A percentile compares a stretch with the other conserved stretches of the same genome.
These are phyloP conservation scores for Trichoderma sp. DNA, from an alignment of 2,329 filamentous ascomycete species.

Conservation along the genomic window DNA sequence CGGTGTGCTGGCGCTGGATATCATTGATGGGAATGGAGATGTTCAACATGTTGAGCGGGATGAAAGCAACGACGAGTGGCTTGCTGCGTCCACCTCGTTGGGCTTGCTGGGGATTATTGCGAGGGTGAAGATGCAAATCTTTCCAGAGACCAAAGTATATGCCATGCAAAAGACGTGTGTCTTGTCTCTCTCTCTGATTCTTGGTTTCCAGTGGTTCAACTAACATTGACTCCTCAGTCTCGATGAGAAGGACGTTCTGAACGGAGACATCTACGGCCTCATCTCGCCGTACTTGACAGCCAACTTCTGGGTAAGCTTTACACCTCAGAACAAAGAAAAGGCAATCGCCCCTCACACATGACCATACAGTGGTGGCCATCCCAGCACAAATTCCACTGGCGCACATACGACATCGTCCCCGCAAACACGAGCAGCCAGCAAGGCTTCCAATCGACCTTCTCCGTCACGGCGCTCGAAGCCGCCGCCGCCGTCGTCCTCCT, in stretches of 20 bases:
- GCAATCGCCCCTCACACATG: too few species aligned
- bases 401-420: conserved; percentile 49
- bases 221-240: conserved; percentile 30
- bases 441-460: conserved; percentile 53
- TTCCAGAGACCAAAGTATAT: conserved; percentile 50
- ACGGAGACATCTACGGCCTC: conserved; percentile 48
- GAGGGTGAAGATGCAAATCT: conserved; percentile 47
- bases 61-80: conserved; percentile 46
- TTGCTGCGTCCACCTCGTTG: conserved; percentile 49
- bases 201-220: background rate
- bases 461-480: conserved; percentile 44
- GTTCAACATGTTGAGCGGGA: conserved; percentile 41
- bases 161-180: conserved; percentile 48
- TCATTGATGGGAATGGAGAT: conserved; percentile 46
- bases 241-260: conserved; percentile 45
- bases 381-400: conserved; percentile 48
- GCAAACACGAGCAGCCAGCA: conserved; percentile 40
- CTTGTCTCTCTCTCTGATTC: background rate
- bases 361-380: conserved; percentile 48
- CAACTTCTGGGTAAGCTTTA: conserved; percentile 44
- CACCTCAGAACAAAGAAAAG: too few species aligned
- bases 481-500: conserved; percentile 40
- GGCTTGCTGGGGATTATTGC: conserved; percentile 48
- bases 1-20: conserved; percentile 46
- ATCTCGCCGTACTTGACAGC: conserved; percentile 50